Evolutionary conservation across 2,329 filamentous ascomycete species (phyloP).

Genomic region (Cladosporium sp.): DNA sequence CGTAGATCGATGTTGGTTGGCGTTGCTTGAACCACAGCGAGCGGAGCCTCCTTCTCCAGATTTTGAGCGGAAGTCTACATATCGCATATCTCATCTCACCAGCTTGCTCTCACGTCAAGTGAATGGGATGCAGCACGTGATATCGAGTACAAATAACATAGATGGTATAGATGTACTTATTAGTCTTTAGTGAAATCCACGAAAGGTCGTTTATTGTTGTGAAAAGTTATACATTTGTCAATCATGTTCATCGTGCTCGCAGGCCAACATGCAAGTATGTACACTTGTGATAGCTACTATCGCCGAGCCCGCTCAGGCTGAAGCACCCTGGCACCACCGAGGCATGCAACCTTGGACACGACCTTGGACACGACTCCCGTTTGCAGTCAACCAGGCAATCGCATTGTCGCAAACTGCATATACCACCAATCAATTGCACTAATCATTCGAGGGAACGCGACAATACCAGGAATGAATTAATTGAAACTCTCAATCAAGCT

Average conservation of each 20-base stretch:
- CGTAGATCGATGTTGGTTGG: background rate
- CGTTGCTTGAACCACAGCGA: background rate
- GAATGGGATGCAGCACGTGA: background rate
- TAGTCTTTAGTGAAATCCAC: no score
- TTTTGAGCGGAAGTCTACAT: background rate
- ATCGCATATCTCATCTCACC: background rate
- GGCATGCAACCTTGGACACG: background rate
- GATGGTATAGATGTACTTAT: no score
- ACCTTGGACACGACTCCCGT: slow-evolving; percentile 1
- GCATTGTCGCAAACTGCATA: background rate
- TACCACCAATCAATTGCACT: background rate
- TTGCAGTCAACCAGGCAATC: background rate
- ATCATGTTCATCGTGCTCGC: background rate
- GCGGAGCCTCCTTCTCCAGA: background rate
- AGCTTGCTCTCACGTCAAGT: background rate
- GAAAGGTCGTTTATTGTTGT: no score
- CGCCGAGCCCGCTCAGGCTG: slow-evolving; percentile 5
- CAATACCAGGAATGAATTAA: background rate
- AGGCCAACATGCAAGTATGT: background rate
- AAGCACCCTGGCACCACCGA: background rate
- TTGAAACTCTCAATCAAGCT: background rate
- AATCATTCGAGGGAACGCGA: background rate
- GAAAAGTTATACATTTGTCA: background rate
- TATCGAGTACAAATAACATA: no score
- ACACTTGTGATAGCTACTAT: background rate